These are phyloP conservation scores for Coemansia sp. DNA, from an alignment of 192 early-diverging fungal species.

Conservation along the genomic window DNA sequence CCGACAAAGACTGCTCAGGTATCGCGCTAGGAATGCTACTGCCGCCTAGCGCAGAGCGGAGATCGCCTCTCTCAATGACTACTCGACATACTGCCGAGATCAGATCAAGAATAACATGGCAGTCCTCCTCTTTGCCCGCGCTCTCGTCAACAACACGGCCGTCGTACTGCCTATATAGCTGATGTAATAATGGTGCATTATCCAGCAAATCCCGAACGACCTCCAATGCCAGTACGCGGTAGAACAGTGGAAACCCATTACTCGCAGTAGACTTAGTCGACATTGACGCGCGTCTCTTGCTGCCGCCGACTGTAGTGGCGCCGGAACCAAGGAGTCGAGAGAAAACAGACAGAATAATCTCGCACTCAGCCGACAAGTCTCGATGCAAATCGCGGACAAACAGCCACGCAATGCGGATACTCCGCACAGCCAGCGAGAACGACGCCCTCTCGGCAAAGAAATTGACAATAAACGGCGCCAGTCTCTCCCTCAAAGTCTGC, in stretches of 20 bases:
- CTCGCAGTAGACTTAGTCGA: constrained; percentile 1
- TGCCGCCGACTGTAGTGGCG: neutral
- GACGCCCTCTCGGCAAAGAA: constrained; percentile 85
- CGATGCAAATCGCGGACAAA: constrained; percentile 67
- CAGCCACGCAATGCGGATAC: constrained; percentile 78
- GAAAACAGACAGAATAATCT: constrained; percentile 91
- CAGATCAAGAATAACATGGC: constrained; percentile 82
- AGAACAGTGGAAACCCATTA: constrained; percentile 25
- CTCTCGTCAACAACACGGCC: constrained; percentile 40
- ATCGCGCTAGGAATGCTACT: constrained; percentile 21
- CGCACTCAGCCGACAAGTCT: constrained; percentile 74
- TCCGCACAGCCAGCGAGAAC: constrained; percentile 81
- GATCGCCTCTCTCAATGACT: constrained; percentile 71
- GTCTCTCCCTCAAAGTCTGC: constrained; percentile 72
- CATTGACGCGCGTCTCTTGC: constrained; percentile 18
- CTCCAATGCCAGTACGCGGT: constrained; percentile 51
- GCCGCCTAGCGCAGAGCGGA: constrained; percentile 21
- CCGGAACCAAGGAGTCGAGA: constrained; percentile 82
- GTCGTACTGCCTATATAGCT: constrained; percentile 80
- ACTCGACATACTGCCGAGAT: constrained; percentile 73
- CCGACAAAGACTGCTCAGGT: neutral
- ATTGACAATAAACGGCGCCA: constrained; percentile 91
- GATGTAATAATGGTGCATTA: constrained; percentile 64
- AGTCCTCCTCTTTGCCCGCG: constrained; percentile 48
- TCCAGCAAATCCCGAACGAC: constrained; percentile 61